Conservation (phyloP, 2,329 filamentous ascomycete species). For the Chrysosporium keratinophilum region DNA sequence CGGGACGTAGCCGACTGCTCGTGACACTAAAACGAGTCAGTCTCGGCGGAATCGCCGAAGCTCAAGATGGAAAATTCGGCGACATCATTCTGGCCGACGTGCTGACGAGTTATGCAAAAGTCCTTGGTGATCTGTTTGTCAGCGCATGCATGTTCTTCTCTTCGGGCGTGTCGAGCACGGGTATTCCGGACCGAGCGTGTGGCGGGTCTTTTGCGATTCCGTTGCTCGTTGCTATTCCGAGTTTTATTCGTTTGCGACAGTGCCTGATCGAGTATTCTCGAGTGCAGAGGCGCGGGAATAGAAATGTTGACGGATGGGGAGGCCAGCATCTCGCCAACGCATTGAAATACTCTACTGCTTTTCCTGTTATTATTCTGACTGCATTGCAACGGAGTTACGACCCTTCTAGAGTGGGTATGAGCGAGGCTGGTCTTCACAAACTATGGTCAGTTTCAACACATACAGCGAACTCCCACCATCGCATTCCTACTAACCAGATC, state of each 20-base stretch:
- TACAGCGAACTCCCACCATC: background rate
- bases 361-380: conserved; percentile 77
- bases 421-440: conserved; percentile 46
- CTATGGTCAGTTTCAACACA: conserved; percentile 41
- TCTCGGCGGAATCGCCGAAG: conserved; percentile 75
- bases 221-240: conserved; percentile 72
- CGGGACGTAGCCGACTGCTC: conserved; percentile 66
- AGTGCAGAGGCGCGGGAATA: conserved; percentile 46
- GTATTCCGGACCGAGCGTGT: conserved; percentile 68
- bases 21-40: conserved; percentile 65
- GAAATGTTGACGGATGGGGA: conserved; percentile 53
- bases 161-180: conserved; percentile 60
- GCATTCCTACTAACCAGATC: background rate
- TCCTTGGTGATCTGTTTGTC: conserved; percentile 81
- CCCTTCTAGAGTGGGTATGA: conserved; percentile 42
- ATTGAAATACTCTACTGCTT: conserved; percentile 84
- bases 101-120: conserved; percentile 86
- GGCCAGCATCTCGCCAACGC: conserved; percentile 89
- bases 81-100: conserved; percentile 91
- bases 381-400: conserved; percentile 59
- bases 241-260: conserved; percentile 76
- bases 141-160: conserved; percentile 84
- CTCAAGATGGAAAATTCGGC: conserved; percentile 84
- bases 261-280: conserved; percentile 81
- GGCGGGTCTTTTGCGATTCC: conserved; percentile 72